phyloP scores from a whole-genome alignment of 441 rosid genomes.

The Mallotus japonicus region DNA sequence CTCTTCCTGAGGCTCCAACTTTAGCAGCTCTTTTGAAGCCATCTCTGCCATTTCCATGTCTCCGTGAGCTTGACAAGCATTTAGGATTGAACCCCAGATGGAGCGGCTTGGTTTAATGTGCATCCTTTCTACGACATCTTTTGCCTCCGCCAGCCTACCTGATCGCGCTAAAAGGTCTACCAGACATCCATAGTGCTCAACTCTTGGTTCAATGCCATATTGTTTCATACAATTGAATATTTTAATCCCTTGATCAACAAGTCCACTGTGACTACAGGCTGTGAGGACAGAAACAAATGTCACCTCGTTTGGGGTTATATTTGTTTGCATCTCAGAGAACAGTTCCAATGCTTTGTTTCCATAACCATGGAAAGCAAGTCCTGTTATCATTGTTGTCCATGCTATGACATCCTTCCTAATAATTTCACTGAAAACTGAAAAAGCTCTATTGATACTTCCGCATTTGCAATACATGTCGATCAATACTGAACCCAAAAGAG shows the following conservation, averaged over 20 bases:
- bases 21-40: conserved; percentile 39
- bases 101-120: conserved; percentile 45
- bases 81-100: conserved; percentile 57
- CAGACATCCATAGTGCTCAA: conserved; percentile 57
- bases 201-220: conserved; percentile 44
- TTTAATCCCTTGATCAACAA: conserved; percentile 44
- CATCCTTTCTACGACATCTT: conserved; percentile 40
- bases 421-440: conserved; percentile 33
- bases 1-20: conserved; percentile 52
- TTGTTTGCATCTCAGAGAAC: conserved; percentile 44
- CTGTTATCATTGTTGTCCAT: conserved; percentile 63
- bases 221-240: conserved; percentile 41
- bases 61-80: conserved; percentile 39
- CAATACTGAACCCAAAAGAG: conserved; percentile 49
- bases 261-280: conserved; percentile 58
- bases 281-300: conserved; percentile 49
- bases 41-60: conserved; percentile 51
- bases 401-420: conserved; percentile 39
- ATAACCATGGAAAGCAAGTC: conserved; percentile 53
- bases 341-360: conserved; percentile 49
- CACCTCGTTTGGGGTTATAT: conserved; percentile 41
- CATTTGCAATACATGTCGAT: conserved; percentile 62
- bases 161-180: conserved; percentile 60
- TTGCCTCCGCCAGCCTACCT: conserved; percentile 48
- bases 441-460: conserved; percentile 46